These are phyloP conservation scores for Phlegmacium glaucopus DNA, from an alignment of 768 basidiomycete genomes.

Conservation along the genomic window DNA sequence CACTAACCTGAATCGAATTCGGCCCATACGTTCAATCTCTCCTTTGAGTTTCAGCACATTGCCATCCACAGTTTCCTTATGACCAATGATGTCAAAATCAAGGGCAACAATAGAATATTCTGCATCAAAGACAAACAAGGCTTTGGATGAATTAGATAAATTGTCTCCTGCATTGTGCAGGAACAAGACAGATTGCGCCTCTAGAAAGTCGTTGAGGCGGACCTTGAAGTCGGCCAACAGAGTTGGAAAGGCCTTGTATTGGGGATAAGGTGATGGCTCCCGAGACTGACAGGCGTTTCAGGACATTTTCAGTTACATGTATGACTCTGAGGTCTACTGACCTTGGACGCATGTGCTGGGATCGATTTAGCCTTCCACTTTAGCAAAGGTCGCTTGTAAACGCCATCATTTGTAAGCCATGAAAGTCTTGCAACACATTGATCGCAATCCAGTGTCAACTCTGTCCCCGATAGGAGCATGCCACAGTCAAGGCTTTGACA, in stretches of 20 bases:
- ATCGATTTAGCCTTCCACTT: neutral
- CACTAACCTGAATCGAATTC: constrained; percentile 33
- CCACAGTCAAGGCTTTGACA: constrained; percentile 25
- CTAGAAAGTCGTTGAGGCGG: constrained; percentile 27
- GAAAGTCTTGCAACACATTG: constrained; percentile 25
- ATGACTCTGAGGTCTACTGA: neutral
- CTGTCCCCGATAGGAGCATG: constrained; percentile 7
- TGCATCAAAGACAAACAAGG: constrained; percentile 45
- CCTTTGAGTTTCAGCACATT: constrained; percentile 28
- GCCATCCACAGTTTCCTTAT: constrained; percentile 25
- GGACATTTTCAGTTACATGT: neutral
- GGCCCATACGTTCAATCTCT: constrained; percentile 30
- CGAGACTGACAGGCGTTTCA: constrained; percentile 10
- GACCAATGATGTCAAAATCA: constrained; percentile 34
- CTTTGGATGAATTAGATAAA: constrained; percentile 8
- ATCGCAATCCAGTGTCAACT: constrained; percentile 17
- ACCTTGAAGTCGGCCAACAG: constrained; percentile 18
- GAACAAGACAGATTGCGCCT: constrained; percentile 32
- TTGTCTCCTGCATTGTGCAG: constrained; percentile 19
- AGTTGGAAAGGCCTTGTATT: constrained; percentile 29
- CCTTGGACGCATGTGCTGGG: neutral
- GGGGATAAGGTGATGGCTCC: constrained; percentile 28
- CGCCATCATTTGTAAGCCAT: constrained; percentile 9
- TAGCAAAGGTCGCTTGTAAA: neutral
- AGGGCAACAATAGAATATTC: constrained; percentile 46